These are phyloP conservation scores for Wilcoxina mikolae DNA, from an alignment of 495 filamentous ascomycete species.

Conservation along the genomic window DNA sequence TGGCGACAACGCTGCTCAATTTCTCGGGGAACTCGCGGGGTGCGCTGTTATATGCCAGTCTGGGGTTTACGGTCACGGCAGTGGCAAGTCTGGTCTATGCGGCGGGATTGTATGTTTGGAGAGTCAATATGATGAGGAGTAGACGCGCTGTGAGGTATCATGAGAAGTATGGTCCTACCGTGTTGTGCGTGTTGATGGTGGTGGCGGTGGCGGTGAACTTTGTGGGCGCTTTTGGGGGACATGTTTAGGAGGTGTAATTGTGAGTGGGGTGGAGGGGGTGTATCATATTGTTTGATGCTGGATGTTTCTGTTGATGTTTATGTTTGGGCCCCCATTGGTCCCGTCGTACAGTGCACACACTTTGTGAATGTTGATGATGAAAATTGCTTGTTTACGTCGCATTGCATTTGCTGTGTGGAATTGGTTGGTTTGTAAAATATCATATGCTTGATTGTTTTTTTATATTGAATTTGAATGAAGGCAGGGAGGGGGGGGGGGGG, in stretches of 20 bases:
- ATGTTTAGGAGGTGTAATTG: not conserved
- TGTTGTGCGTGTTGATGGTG: conserved; percentile 62
- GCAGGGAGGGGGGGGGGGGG: no score
- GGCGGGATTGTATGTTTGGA: conserved; percentile 69
- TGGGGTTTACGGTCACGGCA: conserved; percentile 69
- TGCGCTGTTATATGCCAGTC: conserved; percentile 40
- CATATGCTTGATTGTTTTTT: no score
- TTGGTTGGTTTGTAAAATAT: no score
- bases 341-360: no score
- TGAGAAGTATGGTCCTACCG: conserved; percentile 69
- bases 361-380: no score
- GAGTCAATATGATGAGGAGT: conserved; percentile 66
- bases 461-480: no score
- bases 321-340: no score
- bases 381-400: no score
- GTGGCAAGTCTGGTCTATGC: conserved; percentile 60
- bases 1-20: conserved; percentile 83
- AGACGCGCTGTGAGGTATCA: conserved; percentile 76
- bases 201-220: conserved; percentile 65
- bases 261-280: not conserved
- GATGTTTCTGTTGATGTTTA: no score
- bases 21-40: conserved; percentile 44
- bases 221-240: conserved; percentile 38
- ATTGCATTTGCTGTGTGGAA: no score
- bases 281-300: no score